Evolutionary conservation across 768 basidiomycete species (phyloP).

Genomic region (Hemileccinum impolitum): DNA sequence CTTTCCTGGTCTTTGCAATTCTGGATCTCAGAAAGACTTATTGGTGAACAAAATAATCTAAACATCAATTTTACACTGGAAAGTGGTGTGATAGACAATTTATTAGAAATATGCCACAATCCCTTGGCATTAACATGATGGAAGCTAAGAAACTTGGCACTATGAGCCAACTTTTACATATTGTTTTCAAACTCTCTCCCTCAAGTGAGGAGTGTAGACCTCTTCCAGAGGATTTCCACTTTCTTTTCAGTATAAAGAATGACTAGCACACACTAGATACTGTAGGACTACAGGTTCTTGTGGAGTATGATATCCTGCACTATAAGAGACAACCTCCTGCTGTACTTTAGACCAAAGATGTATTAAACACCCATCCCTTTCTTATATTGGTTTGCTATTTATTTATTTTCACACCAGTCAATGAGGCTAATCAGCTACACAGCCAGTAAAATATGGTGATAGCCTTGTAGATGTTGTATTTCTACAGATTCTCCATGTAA

Average conservation of each 20-base stretch:
- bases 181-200: neutral
- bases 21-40: neutral
- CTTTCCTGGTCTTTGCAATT: neutral
- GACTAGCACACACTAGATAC: too few relatives aligned
- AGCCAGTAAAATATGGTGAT: too few relatives aligned
- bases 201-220: neutral
- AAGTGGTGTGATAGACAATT: neutral
- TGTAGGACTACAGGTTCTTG: too few relatives aligned
- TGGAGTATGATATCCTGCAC: neutral
- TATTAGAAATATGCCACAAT: neutral
- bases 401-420: neutral
- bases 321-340: neutral
- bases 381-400: neutral
- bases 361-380: neutral
- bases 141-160: neutral
- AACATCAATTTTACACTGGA: conserved; percentile 3
- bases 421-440: too few relatives aligned
- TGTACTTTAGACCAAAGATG: neutral
- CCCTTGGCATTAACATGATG: neutral
- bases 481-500: too few relatives aligned
- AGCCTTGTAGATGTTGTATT: too few relatives aligned
- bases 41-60: neutral
- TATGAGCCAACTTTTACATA: neutral
- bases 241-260: too few relatives aligned
- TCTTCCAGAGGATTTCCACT: neutral